Percentiles rank a stretch among this genome's conserved stretches.
Conservation (phyloP, 1,284 basidiomycete species). For the Hortiboletus rubellus region DNA sequence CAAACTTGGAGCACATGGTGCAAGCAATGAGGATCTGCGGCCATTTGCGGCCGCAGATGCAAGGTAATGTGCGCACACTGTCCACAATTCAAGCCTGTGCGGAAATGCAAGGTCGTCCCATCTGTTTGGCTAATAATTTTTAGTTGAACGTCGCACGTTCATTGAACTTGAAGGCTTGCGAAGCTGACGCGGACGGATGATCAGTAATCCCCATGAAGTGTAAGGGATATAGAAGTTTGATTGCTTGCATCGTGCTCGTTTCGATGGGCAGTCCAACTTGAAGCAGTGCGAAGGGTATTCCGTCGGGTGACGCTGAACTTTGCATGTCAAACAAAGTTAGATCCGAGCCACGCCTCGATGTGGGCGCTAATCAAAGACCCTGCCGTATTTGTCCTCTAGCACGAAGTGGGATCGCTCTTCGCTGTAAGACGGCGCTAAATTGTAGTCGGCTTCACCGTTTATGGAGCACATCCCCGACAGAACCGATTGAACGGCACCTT, state of each 20-base stretch:
- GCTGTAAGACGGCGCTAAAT: no score
- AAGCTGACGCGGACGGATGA: not conserved
- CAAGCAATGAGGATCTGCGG: constrained; percentile 3
- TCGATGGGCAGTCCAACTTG: not conserved
- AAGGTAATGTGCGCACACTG: constrained; percentile 2
- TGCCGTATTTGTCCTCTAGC: no score
- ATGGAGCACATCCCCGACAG: no score
- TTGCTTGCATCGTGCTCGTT: not conserved
- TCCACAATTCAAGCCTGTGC: constrained; percentile 4
- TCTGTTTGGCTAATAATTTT: not conserved
- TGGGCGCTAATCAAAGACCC: no score
- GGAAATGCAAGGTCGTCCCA: not conserved
- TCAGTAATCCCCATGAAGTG: not conserved
- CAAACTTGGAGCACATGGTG: not conserved
- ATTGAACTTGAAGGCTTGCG: not conserved
- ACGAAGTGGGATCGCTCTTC: no score
- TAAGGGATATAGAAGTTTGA: not conserved
- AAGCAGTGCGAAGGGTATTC: not conserved
- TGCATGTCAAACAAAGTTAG: no score
- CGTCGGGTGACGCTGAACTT: not conserved
- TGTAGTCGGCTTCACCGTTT: no score
- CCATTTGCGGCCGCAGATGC: not conserved
- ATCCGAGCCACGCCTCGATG: no score
- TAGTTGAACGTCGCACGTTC: not conserved
- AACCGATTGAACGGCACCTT: no score